Conservation (phyloP, 805 yeast genomes). For the Torulaspora delbrueckii region DNA sequence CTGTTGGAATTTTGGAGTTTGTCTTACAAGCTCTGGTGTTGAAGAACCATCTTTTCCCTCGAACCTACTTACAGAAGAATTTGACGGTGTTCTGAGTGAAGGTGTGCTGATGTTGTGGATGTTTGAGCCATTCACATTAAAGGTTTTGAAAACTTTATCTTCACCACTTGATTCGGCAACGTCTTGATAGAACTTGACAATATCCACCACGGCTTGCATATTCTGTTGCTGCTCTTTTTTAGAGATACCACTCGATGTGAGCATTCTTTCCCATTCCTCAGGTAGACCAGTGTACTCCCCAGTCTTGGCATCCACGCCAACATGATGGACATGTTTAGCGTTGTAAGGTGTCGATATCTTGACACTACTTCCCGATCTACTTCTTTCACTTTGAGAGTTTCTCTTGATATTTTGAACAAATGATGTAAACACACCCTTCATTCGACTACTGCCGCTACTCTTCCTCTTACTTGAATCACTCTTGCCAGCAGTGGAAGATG, state of each 20-base stretch:
- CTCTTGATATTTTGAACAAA: conserved; percentile 36
- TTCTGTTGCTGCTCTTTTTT: conserved; percentile 83
- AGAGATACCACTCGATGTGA: conserved; percentile 83
- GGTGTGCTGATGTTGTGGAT: conserved; percentile 25
- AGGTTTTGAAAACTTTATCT: conserved; percentile 40
- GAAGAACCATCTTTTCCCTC: conserved; percentile 27
- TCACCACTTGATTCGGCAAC: conserved; percentile 41
- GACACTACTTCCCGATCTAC: conserved; percentile 37
- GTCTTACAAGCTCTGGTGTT: conserved; percentile 20
- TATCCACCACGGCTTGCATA: conserved; percentile 92
- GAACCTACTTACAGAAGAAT: conserved; percentile 15
- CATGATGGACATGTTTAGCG: conserved; percentile 87
- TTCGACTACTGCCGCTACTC: conserved; percentile 41
- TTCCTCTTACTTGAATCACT: conserved; percentile 29
- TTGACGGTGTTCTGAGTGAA: conserved; percentile 36
- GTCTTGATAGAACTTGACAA: conserved; percentile 78
- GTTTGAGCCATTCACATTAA: conserved; percentile 29
- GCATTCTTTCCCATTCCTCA: conserved; percentile 80
- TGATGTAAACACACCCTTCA: conserved; percentile 55
- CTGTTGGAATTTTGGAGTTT: conserved; percentile 18
- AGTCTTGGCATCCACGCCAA: conserved; percentile 76
- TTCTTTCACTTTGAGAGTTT: conserved; percentile 33
- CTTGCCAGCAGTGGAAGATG: conserved; percentile 15
- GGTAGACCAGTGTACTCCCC: conserved; percentile 93
- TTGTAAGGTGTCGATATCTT: conserved; percentile 89